Conservation (phyloP, 169 alveolate genomes). For the Neospora caninum region DNA sequence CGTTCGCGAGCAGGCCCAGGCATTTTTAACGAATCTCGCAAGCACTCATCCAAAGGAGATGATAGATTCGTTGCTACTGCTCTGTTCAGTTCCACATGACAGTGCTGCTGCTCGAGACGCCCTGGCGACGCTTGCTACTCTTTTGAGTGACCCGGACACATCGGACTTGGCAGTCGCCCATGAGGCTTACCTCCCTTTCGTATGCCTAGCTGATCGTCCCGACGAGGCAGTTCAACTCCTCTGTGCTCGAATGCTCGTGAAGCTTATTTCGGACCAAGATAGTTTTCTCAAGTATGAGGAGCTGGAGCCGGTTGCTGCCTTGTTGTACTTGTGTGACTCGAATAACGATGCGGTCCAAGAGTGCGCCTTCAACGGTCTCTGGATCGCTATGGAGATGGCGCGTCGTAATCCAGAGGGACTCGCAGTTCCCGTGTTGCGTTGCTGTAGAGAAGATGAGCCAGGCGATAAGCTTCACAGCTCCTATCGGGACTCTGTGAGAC, state of each 20-base stretch:
- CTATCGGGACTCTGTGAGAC: neutral
- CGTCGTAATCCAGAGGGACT: neutral
- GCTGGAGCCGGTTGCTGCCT: neutral
- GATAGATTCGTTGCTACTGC: neutral
- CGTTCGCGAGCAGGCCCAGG: conserved; percentile 41
- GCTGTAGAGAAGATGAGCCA: conserved; percentile 8
- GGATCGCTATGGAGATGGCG: conserved; percentile 30
- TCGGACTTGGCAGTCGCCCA: neutral
- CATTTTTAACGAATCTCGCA: neutral
- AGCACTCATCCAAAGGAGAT: neutral
- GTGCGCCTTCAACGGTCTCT: conserved; percentile 14
- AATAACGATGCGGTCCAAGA: neutral
- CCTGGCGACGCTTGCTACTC: neutral
- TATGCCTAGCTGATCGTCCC: conserved; percentile 2
- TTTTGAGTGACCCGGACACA: neutral
- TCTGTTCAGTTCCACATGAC: neutral
- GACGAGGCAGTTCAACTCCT: conserved; percentile 4
- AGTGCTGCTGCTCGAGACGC: neutral
- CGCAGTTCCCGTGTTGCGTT: conserved; percentile 18
- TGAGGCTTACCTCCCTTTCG: conserved; percentile 29
- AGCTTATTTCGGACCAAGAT: neutral
- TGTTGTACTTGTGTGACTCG: conserved; percentile 29
- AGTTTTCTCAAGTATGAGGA: neutral
- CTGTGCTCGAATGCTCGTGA: conserved; percentile 1
- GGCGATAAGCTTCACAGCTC: neutral